Conservation (phyloP, 768 basidiomycete species). For the Daedalea quercina region DNA sequence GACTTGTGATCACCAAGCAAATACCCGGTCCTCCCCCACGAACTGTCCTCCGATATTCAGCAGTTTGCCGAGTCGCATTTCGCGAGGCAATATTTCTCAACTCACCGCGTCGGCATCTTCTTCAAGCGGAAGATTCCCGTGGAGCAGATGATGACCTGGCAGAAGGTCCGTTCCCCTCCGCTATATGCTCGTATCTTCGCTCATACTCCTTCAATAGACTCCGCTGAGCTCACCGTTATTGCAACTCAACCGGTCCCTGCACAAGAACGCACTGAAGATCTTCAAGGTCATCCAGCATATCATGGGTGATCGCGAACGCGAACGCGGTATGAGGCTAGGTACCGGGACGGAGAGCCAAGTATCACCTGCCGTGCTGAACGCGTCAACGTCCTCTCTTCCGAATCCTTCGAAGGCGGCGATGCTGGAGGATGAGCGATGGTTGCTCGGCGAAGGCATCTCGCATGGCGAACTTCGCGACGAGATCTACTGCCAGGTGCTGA, state of each 20-base stretch:
- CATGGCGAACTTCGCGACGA: conserved; percentile 88
- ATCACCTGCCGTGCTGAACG: conserved; percentile 13
- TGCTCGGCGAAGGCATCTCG: conserved; percentile 70
- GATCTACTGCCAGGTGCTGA: conserved; percentile 89
- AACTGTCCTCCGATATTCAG: conserved; percentile 78
- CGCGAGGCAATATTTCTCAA: conserved; percentile 84
- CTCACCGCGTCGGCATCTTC: conserved; percentile 83
- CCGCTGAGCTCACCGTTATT: conserved; percentile 73
- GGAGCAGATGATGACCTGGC: conserved; percentile 87
- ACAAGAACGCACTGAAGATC: conserved; percentile 72
- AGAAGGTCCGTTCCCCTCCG: conserved; percentile 45
- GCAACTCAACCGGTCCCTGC: conserved; percentile 53
- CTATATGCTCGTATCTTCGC: not conserved
- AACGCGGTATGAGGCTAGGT: conserved; percentile 37
- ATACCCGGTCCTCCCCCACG: conserved; percentile 73
- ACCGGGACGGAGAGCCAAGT: conserved; percentile 4
- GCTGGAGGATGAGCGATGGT: conserved; percentile 83
- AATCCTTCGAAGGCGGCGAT: conserved; percentile 30
- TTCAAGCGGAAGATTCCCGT: conserved; percentile 79
- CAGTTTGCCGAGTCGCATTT: conserved; percentile 84
- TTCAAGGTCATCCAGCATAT: conserved; percentile 90
- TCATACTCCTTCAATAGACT: conserved; percentile 25
- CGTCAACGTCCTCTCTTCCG: conserved; percentile 41
- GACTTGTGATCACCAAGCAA: conserved; percentile 36
- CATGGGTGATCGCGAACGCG: conserved; percentile 88